Evolutionary conservation across 164 flowering plant genomes (phyloP).

Genomic region (Nymphaea thermarum): DNA sequence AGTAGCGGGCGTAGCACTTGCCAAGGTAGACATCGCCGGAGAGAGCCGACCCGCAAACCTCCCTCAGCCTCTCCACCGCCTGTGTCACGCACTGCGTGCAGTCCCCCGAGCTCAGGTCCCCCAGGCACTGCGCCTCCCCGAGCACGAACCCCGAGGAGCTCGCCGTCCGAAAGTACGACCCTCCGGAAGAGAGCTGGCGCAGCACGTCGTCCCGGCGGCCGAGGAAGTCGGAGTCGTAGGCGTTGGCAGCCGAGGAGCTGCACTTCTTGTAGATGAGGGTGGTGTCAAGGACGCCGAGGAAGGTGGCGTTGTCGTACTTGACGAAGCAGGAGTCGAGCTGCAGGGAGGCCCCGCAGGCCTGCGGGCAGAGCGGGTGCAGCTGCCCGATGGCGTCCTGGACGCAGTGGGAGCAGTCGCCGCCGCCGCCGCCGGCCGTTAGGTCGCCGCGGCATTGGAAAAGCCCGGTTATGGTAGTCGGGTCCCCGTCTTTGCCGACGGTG

Average conservation of each 20-base stretch:
- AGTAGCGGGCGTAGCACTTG: constrained; percentile 80
- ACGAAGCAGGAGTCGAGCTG: constrained; percentile 71
- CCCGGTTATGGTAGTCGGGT: constrained; percentile 44
- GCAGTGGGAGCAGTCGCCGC: constrained; percentile 68
- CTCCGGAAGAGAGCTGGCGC: not conserved
- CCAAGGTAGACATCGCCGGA: constrained; percentile 74
- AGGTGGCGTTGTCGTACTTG: constrained; percentile 62
- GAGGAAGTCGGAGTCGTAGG: constrained; percentile 25
- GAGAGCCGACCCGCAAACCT: constrained; percentile 62
- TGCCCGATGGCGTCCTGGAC: constrained; percentile 46
- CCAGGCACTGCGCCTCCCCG: constrained; percentile 76
- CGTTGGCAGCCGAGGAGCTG: constrained; percentile 34
- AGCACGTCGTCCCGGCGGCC: constrained; percentile 53
- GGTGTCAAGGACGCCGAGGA: constrained; percentile 70
- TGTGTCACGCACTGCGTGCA: constrained; percentile 57
- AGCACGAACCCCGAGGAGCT: constrained; percentile 34
- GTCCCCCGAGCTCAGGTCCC: constrained; percentile 49
- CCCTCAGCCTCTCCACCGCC: constrained; percentile 53
- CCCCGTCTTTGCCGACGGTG: constrained; percentile 22
- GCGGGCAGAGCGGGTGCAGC: constrained; percentile 35
- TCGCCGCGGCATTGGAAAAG: constrained; percentile 90
- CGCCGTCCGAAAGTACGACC: not conserved
- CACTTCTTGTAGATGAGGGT: constrained; percentile 62
- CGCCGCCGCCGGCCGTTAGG: constrained; percentile 33
- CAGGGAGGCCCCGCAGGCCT: constrained; percentile 49